Conservation (phyloP, 192 early-diverging fungal genomes). For the Tieghemiomyces parasiticus region DNA sequence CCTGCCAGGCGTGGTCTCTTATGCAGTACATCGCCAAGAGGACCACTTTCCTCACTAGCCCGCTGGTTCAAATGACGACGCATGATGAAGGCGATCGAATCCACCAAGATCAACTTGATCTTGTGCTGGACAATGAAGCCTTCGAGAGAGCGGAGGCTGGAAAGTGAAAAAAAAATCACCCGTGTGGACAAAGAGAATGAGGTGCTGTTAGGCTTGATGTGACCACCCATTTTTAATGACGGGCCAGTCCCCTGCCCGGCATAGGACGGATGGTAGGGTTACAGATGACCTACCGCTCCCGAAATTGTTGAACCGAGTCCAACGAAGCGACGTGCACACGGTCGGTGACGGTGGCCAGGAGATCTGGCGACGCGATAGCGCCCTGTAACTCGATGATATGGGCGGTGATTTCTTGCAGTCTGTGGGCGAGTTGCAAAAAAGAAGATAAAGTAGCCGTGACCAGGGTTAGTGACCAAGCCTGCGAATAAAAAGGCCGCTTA, state of each 20-base stretch:
- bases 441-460: background rate
- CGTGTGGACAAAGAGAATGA: too few relatives aligned
- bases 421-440: background rate
- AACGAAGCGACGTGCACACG: too few relatives aligned
- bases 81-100: slow-evolving; percentile 9
- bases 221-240: too few relatives aligned
- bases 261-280: background rate
- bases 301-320: background rate
- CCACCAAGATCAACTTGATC: background rate
- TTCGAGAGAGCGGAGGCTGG: background rate
- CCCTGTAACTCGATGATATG: background rate
- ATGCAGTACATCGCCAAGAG: too few relatives aligned
- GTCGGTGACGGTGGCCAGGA: background rate
- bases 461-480: background rate
- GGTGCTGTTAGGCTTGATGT: too few relatives aligned
- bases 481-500: background rate
- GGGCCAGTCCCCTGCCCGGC: too few relatives aligned
- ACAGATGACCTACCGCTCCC: background rate
- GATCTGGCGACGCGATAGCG: background rate
- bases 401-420: background rate
- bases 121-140: background rate
- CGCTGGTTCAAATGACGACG: background rate
- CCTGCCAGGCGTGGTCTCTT: too few relatives aligned
- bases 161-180: too few relatives aligned
- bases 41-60: too few relatives aligned